Conservation (phyloP, 352 stramenopile species). For the Pythium periplocum region DNA sequence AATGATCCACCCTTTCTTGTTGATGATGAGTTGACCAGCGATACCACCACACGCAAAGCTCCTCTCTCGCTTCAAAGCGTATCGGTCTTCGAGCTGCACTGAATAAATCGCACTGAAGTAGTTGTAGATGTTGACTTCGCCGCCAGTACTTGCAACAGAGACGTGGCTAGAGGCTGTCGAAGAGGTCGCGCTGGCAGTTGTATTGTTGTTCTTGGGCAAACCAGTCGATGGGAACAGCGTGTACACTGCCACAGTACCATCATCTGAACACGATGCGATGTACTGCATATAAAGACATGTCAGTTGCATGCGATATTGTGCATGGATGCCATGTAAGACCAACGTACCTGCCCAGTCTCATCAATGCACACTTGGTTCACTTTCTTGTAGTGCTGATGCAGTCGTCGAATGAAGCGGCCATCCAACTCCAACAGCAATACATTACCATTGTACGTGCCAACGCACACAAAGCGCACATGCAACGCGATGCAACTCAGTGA, state of each 20-base stretch:
- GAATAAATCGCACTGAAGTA: slow-evolving; percentile 83
- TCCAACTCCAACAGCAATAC: slow-evolving; percentile 77
- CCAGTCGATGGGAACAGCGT: slow-evolving; percentile 46
- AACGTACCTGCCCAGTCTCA: slow-evolving; percentile 56
- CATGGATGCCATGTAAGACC: not conserved
- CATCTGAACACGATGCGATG: slow-evolving; percentile 82
- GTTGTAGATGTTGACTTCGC: slow-evolving; percentile 88
- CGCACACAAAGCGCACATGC: slow-evolving; percentile 76
- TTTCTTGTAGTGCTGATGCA: slow-evolving; percentile 87
- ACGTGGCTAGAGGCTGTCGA: slow-evolving; percentile 20
- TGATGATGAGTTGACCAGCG: slow-evolving; percentile 74
- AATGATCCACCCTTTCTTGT: slow-evolving; percentile 86
- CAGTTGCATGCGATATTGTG: not conserved
- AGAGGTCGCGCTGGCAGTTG: not conserved
- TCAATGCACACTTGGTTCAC: slow-evolving; percentile 84
- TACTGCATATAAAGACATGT: slow-evolving; percentile 26
- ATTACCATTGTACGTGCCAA: slow-evolving; percentile 74
- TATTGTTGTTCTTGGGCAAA: slow-evolving; percentile 9
- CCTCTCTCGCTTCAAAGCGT: slow-evolving; percentile 75
- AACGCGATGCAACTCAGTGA: slow-evolving; percentile 77
- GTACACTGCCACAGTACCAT: slow-evolving; percentile 79
- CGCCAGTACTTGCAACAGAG: slow-evolving; percentile 57
- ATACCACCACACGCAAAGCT: slow-evolving; percentile 81
- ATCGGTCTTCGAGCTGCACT: slow-evolving; percentile 72
- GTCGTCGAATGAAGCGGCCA: slow-evolving; percentile 65